These are phyloP conservation scores for Globisporangium emineosum DNA, from an alignment of 352 stramenopile genomes.

Conservation along the genomic window DNA sequence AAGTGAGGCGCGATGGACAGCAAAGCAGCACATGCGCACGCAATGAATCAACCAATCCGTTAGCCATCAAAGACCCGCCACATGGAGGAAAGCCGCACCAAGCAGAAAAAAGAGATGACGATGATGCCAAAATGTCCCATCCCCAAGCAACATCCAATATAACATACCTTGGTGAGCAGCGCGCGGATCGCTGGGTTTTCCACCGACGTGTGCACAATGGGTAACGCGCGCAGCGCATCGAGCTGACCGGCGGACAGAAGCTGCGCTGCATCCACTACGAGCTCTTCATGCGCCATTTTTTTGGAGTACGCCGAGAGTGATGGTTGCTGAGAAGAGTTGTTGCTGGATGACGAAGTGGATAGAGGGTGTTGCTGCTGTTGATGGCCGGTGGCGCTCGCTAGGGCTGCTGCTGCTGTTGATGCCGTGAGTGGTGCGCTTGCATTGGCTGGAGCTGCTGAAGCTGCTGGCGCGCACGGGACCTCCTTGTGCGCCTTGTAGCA, in stretches of 20 bases:
- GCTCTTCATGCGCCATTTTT: slow-evolving; percentile 24
- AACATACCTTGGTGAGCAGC: slow-evolving; percentile 48
- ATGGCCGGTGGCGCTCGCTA: slow-evolving; percentile 1
- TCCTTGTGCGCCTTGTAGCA: slow-evolving; percentile 86
- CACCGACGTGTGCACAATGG: slow-evolving; percentile 37
- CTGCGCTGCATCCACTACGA: slow-evolving; percentile 27
- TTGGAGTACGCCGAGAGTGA: slow-evolving; percentile 6
- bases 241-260: slow-evolving; percentile 60
- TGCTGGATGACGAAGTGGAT: not conserved
- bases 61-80: not conserved
- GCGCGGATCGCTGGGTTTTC: slow-evolving; percentile 44
- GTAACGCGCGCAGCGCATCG: slow-evolving; percentile 29
- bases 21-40: not conserved
- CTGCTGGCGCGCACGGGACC: slow-evolving; percentile 36
- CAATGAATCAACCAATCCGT: not conserved
- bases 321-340: slow-evolving; percentile 3
- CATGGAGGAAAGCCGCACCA: slow-evolving; percentile 8
- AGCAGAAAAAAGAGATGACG: not conserved
- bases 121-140: not conserved
- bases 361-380: not conserved
- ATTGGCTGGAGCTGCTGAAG: slow-evolving; percentile 4
- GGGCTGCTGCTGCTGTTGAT: slow-evolving; percentile 5
- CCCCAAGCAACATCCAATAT: not conserved
- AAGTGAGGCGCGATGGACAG: not conserved
- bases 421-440: not conserved